Evolutionary conservation across 208 protist genomes (phyloP).

Genomic region (Leishmania tropica): DNA sequence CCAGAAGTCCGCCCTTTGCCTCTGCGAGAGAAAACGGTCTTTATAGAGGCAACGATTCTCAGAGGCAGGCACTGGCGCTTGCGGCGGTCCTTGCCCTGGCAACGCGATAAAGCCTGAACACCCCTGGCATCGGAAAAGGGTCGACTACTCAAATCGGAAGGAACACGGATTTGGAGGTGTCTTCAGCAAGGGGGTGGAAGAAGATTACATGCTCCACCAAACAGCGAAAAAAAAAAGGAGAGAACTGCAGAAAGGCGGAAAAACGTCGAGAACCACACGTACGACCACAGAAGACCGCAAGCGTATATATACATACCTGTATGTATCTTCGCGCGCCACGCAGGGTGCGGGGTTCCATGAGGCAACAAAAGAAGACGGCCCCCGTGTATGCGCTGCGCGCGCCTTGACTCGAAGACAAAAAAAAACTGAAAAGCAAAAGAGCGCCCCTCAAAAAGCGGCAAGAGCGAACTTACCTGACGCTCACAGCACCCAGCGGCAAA

Average conservation of each 20-base stretch:
- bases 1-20: background rate
- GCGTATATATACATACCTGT: background rate
- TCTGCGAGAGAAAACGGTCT: background rate
- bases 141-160: background rate
- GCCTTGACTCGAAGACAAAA: background rate
- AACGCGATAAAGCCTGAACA: background rate
- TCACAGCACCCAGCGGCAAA: background rate
- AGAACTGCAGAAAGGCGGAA: background rate
- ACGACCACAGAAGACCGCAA: background rate
- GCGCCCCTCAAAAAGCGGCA: background rate
- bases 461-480: background rate
- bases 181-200: background rate
- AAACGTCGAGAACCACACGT: background rate
- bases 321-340: too few species aligned
- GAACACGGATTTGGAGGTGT: background rate
- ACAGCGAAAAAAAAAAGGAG: background rate
- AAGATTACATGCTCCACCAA: background rate
- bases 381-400: background rate
- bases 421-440: background rate
- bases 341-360: background rate
- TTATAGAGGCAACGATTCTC: background rate
- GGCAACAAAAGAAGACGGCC: background rate
- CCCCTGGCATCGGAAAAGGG: background rate
- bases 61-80: background rate
- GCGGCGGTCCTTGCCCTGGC: background rate